These are phyloP conservation scores for Candida odintsovae DNA, from an alignment of 805 yeast species.

Conservation along the genomic window DNA sequence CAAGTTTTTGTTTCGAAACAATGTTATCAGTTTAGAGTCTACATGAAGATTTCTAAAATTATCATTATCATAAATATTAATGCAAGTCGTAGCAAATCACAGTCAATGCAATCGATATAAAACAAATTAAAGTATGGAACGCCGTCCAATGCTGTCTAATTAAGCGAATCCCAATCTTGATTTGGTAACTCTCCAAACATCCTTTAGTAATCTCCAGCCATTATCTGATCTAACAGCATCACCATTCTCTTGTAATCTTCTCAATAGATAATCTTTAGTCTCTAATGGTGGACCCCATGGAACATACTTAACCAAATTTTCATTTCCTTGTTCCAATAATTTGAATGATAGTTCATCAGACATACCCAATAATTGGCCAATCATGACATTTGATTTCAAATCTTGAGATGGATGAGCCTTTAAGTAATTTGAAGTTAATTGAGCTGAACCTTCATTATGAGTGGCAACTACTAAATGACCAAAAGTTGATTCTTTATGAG, in stretches of 20 bases:
- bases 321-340: slow-evolving; percentile 55
- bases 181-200: slow-evolving; percentile 35
- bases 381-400: slow-evolving; percentile 55
- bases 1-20: too few species aligned
- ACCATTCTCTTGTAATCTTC: slow-evolving; percentile 94
- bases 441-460: slow-evolving; percentile 78
- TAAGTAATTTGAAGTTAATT: slow-evolving; percentile 55
- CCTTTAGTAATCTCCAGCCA: slow-evolving; percentile 68
- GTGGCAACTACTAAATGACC: slow-evolving; percentile 89
- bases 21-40: too few species aligned
- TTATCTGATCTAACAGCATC: slow-evolving; percentile 85
- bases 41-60: not conserved
- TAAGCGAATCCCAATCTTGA: slow-evolving; percentile 21
- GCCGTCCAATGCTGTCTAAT: not conserved
- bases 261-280: slow-evolving; percentile 80
- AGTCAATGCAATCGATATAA: not conserved
- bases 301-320: slow-evolving; percentile 84
- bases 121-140: not conserved
- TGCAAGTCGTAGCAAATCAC: not conserved
- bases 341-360: slow-evolving; percentile 84
- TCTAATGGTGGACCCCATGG: slow-evolving; percentile 98
- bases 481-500: slow-evolving; percentile 39
- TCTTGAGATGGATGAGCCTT: slow-evolving; percentile 30
- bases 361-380: slow-evolving; percentile 94
- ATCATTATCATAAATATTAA: not conserved